These are phyloP conservation scores for Chalara sp. DNA, from an alignment of 2,329 filamentous ascomycete genomes.

Conservation along the genomic window DNA sequence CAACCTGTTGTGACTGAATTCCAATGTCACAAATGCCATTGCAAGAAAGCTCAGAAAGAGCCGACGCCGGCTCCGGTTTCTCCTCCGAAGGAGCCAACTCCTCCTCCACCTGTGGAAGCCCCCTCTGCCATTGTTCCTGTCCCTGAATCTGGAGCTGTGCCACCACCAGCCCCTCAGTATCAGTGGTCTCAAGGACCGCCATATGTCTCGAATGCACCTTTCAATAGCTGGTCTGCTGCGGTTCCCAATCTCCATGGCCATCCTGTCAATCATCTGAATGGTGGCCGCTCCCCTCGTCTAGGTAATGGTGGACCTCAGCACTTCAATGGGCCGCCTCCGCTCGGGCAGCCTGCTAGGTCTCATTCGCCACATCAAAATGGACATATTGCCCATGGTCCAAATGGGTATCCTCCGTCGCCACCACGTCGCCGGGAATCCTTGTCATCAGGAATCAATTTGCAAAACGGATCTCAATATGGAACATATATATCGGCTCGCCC, in stretches of 20 bases:
- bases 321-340: slow-evolving; percentile 14
- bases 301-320: slow-evolving; percentile 21
- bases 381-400: slow-evolving; percentile 36
- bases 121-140: slow-evolving; percentile 13
- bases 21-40: slow-evolving; percentile 70
- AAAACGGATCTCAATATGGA: slow-evolving; percentile 14
- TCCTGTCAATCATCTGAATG: slow-evolving; percentile 44
- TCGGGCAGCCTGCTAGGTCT: slow-evolving; percentile 20
- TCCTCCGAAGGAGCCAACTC: slow-evolving; percentile 13
- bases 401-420: slow-evolving; percentile 32
- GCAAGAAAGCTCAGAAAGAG: slow-evolving; percentile 37
- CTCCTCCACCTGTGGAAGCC: slow-evolving; percentile 13
- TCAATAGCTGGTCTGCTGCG: slow-evolving; percentile 44
- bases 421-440: slow-evolving; percentile 8
- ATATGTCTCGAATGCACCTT: slow-evolving; percentile 31
- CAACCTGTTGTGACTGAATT: slow-evolving; percentile 38
- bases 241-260: slow-evolving; percentile 38
- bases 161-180: slow-evolving; percentile 12
- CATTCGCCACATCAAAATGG: slow-evolving; percentile 38
- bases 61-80: slow-evolving; percentile 14
- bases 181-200: slow-evolving; percentile 31
- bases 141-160: not conserved
- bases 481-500: slow-evolving; percentile 26
- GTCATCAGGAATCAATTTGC: slow-evolving; percentile 18
- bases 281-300: slow-evolving; percentile 26